These are phyloP conservation scores for Stygiomarasmius scandens DNA, from an alignment of 1,284 basidiomycete genomes.

Conservation along the genomic window DNA sequence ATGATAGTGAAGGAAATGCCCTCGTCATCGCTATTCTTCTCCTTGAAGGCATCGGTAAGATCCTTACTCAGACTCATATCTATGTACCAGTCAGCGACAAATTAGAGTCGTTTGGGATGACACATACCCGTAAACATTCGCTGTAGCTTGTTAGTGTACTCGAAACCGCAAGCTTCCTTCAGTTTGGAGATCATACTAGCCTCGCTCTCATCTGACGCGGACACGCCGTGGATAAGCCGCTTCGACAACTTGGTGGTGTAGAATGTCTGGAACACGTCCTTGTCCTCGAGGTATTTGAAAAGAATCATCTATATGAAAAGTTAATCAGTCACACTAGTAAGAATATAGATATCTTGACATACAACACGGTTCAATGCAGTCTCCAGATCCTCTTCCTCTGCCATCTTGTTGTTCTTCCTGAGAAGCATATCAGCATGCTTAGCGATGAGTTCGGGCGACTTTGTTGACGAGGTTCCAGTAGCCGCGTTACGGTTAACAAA, in stretches of 20 bases:
- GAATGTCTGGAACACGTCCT: conserved; percentile 99
- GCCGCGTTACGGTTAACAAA: conserved; percentile 96
- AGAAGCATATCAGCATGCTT: conserved; percentile 92
- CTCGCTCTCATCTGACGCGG: conserved; percentile 96
- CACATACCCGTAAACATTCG: conserved; percentile 93
- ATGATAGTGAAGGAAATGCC: conserved; percentile 93
- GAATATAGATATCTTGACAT: conserved; percentile 31
- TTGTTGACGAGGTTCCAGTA: conserved; percentile 80
- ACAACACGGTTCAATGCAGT: conserved; percentile 90
- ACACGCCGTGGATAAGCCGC: conserved; percentile 90
- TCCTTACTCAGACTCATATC: conserved; percentile 97
- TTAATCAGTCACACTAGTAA: conserved; percentile 6
- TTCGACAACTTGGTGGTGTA: conserved; percentile 97
- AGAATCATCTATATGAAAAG: conserved; percentile 80
- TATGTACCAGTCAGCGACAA: conserved; percentile 30
- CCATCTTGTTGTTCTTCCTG: conserved; percentile 95
- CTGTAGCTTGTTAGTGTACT: conserved; percentile 97
- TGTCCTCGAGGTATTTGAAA: conserved; percentile 99
- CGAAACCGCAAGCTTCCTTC: conserved; percentile 98
- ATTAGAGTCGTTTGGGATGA: neutral
- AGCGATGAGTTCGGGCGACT: conserved; percentile 93
- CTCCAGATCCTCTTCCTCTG: conserved; percentile 91
- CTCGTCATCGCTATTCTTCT: conserved; percentile 83
- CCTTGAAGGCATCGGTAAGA: conserved; percentile 95
- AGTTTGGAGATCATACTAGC: conserved; percentile 98